Conservation (phyloP, 2,329 filamentous ascomycete genomes). For the Alternaria arborescens region DNA sequence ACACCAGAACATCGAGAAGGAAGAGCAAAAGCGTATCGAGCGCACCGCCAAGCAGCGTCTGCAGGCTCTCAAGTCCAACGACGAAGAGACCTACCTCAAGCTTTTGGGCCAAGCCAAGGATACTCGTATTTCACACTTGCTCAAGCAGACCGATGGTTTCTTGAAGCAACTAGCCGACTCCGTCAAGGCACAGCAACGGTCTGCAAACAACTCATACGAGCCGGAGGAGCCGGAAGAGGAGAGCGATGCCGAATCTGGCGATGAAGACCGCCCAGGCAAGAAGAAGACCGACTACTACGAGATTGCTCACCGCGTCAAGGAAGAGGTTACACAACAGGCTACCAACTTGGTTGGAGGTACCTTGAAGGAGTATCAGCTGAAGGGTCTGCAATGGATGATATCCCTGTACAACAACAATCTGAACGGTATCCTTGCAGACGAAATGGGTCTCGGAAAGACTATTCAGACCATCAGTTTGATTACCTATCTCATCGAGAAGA, state of each 20-base stretch:
- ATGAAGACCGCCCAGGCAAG: slow-evolving; percentile 70
- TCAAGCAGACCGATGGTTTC: slow-evolving; percentile 97
- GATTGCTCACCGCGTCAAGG: slow-evolving; percentile 93
- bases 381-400: slow-evolving; percentile 99
- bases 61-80: slow-evolving; percentile 97
- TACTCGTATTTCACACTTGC: slow-evolving; percentile 96
- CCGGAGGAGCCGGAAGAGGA: slow-evolving; percentile 66
- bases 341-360: slow-evolving; percentile 87
- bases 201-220: slow-evolving; percentile 80
- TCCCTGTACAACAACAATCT: slow-evolving; percentile 99
- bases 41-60: slow-evolving; percentile 99
- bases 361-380: slow-evolving; percentile 97
- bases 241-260: slow-evolving; percentile 67
- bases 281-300: slow-evolving; percentile 98
- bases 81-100: slow-evolving; percentile 98
- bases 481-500: slow-evolving; percentile 95
- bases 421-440: slow-evolving; percentile 97
- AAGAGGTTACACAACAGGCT: slow-evolving; percentile 86
- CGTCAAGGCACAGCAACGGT: slow-evolving; percentile 91
- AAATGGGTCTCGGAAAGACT: slow-evolving; percentile 99
- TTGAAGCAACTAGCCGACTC: slow-evolving; percentile 93
- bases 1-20: slow-evolving; percentile 96
- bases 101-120: slow-evolving; percentile 98
- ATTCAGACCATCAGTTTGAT: slow-evolving; percentile 99
- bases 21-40: slow-evolving; percentile 98